Evolutionary conservation across 2,329 filamentous ascomycete genomes (phyloP), one percentile per base, ranked within the genome.

Genomic region (Blastomyces gilchristii): DNA sequence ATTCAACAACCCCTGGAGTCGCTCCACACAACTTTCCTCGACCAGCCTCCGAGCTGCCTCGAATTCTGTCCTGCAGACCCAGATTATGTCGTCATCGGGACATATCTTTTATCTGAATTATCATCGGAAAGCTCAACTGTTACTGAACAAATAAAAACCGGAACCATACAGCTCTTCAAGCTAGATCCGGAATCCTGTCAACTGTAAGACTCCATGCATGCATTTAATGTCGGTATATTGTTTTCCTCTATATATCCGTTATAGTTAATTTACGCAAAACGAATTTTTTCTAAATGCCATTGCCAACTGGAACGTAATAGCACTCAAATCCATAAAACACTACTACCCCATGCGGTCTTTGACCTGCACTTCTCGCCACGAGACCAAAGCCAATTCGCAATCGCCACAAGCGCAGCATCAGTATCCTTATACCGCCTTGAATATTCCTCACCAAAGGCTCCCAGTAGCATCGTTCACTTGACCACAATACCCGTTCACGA

Each of bases 281-380:
- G 12, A 8, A 2, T 52, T 57, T 1, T 37, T 34, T 37, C 1
- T 37, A 57, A 2, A 59, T 16, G 34, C 34, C 14, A 18, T 31
- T 64, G 11, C 65, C 67, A 64, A 70, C 47, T 58, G 22, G 53
- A 49, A 50, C 9, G 41, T 34, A 49, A 68, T 65, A 88, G 85
- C 68, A 74, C 73, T 1, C 77, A 82, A 63, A 70, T 87, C 4
- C 84, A 90, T 70, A 87, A 82, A 0, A 66, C 87, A 4, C 70
- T 78, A 5, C 85, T 89, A 28, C 82, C 85, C 3, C 90, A 86
- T 61, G 92, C 90, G 6, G 82, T 97, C 37, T 82, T 97, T 61
- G 92, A 97, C 72, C 79, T 97, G 39, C 90, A 92, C 68, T 97
- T 97, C 73, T 85, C 87, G 65, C 84, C 83, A 1, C 71, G 76